Evolutionary conservation across 768 basidiomycete species (phyloP).

Genomic region (Collybia sordida): DNA sequence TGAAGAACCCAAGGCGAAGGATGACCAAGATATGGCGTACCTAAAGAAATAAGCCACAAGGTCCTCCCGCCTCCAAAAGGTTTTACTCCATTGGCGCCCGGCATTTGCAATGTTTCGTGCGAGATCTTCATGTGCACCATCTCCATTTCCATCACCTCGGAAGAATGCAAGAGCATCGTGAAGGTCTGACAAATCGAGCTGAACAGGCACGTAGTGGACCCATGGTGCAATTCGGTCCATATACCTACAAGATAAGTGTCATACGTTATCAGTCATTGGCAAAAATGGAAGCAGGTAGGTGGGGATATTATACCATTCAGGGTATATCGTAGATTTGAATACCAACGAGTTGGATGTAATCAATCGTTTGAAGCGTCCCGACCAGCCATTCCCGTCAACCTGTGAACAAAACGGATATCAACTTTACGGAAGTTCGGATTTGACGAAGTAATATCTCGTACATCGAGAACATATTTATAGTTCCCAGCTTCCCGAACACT

Average conservation of each 20-base stretch:
- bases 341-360: constrained; percentile 62
- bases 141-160: constrained; percentile 57
- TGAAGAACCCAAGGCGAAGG: not conserved
- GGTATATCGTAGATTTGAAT: constrained; percentile 72
- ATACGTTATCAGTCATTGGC: not conserved
- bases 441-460: constrained; percentile 24
- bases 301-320: constrained; percentile 55
- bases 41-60: constrained; percentile 45
- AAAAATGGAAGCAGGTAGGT: not conserved
- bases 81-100: constrained; percentile 44
- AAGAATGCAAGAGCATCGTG: constrained; percentile 76
- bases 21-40: constrained; percentile 16
- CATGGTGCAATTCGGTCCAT: constrained; percentile 60
- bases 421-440: not conserved
- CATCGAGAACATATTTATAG: constrained; percentile 63
- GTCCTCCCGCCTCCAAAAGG: constrained; percentile 47
- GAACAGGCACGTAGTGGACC: constrained; percentile 75
- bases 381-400: constrained; percentile 71
- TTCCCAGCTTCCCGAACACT: constrained; percentile 46
- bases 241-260: constrained; percentile 36
- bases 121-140: constrained; percentile 59
- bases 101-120: constrained; percentile 50
- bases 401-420: constrained; percentile 14
- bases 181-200: constrained; percentile 63
- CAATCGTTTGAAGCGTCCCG: constrained; percentile 65